These are phyloP conservation scores for Hanseniaspora taiwanica DNA, from an alignment of 805 yeast genomes.

Conservation along the genomic window DNA sequence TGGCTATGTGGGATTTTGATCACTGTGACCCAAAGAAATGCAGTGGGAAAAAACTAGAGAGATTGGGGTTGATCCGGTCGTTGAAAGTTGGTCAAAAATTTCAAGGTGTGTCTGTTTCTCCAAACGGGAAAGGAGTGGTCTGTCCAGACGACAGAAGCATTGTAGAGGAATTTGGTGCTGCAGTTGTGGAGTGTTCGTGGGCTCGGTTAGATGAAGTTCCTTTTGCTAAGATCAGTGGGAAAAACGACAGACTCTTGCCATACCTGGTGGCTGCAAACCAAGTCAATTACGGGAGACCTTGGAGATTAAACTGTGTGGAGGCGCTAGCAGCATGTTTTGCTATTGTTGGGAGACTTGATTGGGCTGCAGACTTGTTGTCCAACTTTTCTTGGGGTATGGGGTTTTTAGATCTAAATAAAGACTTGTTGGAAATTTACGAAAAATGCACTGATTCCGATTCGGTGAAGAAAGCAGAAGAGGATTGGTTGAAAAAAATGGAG, in stretches of 20 bases:
- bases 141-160: constrained; percentile 75
- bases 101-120: constrained; percentile 81
- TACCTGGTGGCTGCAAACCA: constrained; percentile 93
- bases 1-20: constrained; percentile 99
- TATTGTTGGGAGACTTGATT: constrained; percentile 78
- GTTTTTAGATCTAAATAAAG: constrained; percentile 71
- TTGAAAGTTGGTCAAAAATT: constrained; percentile 89
- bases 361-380: constrained; percentile 67
- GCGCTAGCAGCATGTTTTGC: constrained; percentile 96
- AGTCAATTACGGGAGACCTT: constrained; percentile 91
- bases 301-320: constrained; percentile 93
- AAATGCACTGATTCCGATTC: constrained; percentile 72
- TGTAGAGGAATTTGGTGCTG: constrained; percentile 77
- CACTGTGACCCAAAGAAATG: constrained; percentile 98
- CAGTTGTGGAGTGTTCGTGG: constrained; percentile 98
- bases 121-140: constrained; percentile 81
- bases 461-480: constrained; percentile 56
- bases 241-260: constrained; percentile 74
- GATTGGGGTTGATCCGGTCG: constrained; percentile 70
- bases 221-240: constrained; percentile 82
- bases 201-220: constrained; percentile 97
- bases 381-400: constrained; percentile 92
- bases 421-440: constrained; percentile 60
- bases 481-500: constrained; percentile 59
- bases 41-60: constrained; percentile 84